Evolutionary conservation across 192 early-diverging fungal genomes (phyloP), one percentile per base, ranked within the genome.

Genomic region (Coemansia sp.): DNA sequence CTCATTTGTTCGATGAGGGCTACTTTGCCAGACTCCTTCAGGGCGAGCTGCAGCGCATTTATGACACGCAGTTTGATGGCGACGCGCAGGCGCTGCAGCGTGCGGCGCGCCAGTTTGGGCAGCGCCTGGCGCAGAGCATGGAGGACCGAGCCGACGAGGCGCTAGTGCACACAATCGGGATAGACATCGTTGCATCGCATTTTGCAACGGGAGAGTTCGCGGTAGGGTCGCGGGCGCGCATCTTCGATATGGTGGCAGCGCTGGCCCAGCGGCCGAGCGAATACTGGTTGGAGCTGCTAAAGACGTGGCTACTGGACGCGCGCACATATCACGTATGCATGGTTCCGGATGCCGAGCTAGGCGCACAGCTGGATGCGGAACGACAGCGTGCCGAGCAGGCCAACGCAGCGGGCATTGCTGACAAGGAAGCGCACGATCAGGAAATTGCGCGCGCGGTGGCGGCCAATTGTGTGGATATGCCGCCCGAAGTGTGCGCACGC

Each of bases 1-100:
- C 66, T 1, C 71, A 71, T 44, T 67, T 89, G 11, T 91, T 89
- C 50, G 84, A 84, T 10, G 84, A 86, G n/a, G 75, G 70, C 23
- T 83, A 82, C 40, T 88, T 84, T 56, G 69, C 82, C 21, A 44
- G 60, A 0, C 81, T 86, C 33, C 83, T 90, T 16, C 11, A 71
- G 21, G 77, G 85, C 23, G 85, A 83, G 23, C 62, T 92, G 9
- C 67, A 84, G 55, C 80, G 81, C 14, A 65, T 87, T 35, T 21
- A 70, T 29, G 54, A 59, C 3, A 43, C 77, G 21, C 48, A 45
- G 10, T 80, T 80, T 42, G 69, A 72, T 33, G 78, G 73, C 31
- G 65, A 76, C 40, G 30, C 28, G 1, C 50, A 53, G n/a, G 68
- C 67, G 7, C 40, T 81, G 28, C 42, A 40, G 24, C 63, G 67